Evolutionary conservation across 1,139 yeast species (phyloP), one percentile per base, ranked within the genome.

Genomic region (Diutina scorzettiae): DNA sequence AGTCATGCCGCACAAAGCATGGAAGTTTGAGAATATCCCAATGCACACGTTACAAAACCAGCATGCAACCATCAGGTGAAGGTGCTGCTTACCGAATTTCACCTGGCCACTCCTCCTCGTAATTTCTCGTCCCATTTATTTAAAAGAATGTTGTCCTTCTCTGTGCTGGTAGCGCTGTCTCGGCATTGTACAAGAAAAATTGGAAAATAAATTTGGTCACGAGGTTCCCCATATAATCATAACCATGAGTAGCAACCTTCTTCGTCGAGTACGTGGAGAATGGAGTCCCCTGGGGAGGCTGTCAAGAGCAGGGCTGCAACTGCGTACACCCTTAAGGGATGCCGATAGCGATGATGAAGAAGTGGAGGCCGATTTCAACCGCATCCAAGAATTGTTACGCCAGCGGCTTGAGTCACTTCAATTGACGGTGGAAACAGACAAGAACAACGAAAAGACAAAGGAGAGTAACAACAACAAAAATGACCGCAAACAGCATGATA

Each of bases 281-380:
- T 34, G n/a, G 39, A 23, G 18, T 16, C 28, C 39, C 11, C 39
- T 34, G 39, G 39, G 28, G 5, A 17, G 39, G 8, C 39, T 34
- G 39, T 34, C 39, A 9, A 17, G 39, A n/a, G 39, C 39, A 8
- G 39, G 28, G 19, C 39, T 34, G 39, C 39, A 34, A 9, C 39
- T 34, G 39, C n/a, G 71, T 43, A 67, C 74, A 8, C 75, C 75
- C 1, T 48, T 59, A 43, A 62, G 53, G 1, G 73, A 68, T 47
- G 67, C 66, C 37, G 73, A 68, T 47, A 73, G 67, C 51, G 71
- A 64, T 42, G 68, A 67, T 46, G 65, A 65, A 3, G 52, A 56
- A n/a, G 50, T 61, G 42, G 73, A 68, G 46, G 60, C 60, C 30
- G 69, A 64, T 49, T 66, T 63, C 48, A 60, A 55, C 42, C 59